Conservation (phyloP, 306 rosid genomes). For the Cucurbita pepo region DNA sequence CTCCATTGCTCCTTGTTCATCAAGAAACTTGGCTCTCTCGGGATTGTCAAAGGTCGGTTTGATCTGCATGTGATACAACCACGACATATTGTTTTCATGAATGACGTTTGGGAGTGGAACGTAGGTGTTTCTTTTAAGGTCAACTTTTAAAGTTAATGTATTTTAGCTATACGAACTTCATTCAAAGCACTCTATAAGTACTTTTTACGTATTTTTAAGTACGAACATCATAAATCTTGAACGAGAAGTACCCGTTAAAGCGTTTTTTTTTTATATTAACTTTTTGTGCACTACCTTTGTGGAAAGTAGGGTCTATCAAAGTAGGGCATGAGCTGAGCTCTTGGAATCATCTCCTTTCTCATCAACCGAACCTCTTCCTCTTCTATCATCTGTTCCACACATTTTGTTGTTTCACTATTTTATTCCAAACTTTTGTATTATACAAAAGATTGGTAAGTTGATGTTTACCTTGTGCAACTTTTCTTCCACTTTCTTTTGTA, state of each 20-base stretch:
- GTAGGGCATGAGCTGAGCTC: slow-evolving; percentile 92
- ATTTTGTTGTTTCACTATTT: not conserved
- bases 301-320: slow-evolving; percentile 83
- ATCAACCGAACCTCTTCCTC: slow-evolving; percentile 79
- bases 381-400: slow-evolving; percentile 64
- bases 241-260: not conserved
- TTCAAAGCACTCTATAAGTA: too few species aligned
- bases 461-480: slow-evolving; percentile 49
- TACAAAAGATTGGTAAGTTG: not conserved
- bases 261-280: not conserved
- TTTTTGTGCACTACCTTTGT: slow-evolving; percentile 39
- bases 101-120: too few species aligned
- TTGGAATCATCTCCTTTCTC: slow-evolving; percentile 92
- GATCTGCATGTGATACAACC: slow-evolving; percentile 26
- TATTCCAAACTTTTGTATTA: not conserved
- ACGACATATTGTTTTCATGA: too few species aligned
- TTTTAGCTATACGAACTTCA: too few species aligned
- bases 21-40: slow-evolving; percentile 63
- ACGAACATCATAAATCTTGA: too few species aligned
- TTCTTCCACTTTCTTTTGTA: slow-evolving; percentile 52
- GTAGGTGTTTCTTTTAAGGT: too few species aligned
- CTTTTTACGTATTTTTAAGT: too few species aligned
- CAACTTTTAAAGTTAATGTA: not conserved
- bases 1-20: slow-evolving; percentile 36
- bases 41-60: slow-evolving; percentile 46